phyloP scores from a whole-genome alignment of 192 early-diverging fungal genomes.

The Podila horticola region DNA sequence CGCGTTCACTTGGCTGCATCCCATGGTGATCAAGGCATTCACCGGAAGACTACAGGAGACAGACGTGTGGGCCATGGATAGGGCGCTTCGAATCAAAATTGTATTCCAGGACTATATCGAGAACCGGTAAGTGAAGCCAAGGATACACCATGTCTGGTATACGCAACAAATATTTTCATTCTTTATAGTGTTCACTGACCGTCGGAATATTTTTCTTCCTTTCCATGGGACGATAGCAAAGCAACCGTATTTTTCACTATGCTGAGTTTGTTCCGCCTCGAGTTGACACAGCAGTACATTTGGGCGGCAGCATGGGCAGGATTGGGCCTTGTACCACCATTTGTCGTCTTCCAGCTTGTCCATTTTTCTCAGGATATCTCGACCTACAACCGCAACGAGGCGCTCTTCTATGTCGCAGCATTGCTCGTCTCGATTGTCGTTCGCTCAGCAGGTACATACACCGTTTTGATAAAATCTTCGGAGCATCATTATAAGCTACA shows the following conservation, averaged over 20 bases:
- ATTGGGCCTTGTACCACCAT: conserved; percentile 34
- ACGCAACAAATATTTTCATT: background rate
- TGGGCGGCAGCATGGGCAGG: conserved; percentile 38
- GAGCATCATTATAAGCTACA: no score
- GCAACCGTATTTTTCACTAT: conserved; percentile 44
- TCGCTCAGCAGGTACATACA: conserved; percentile 25
- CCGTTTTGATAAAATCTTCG: background rate
- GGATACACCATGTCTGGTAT: background rate
- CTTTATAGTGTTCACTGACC: no score
- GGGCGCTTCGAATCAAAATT: conserved; percentile 26
- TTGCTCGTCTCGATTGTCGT: conserved; percentile 29
- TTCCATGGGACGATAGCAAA: background rate
- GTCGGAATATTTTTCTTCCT: background rate
- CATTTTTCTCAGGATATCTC: conserved; percentile 36
- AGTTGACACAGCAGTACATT: conserved; percentile 29
- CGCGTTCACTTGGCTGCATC: conserved; percentile 47
- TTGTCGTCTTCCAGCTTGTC: conserved; percentile 40
- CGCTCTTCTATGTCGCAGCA: conserved; percentile 32
- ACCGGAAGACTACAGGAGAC: conserved; percentile 27
- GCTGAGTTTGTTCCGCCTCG: conserved; percentile 27
- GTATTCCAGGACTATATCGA: conserved; percentile 41
- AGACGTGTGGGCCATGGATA: conserved; percentile 45
- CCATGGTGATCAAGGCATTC: conserved; percentile 47
- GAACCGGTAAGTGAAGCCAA: conserved; percentile 10
- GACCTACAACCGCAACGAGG: conserved; percentile 47